Base-by-base conservation (phyloP, 176 grass and related monocot genomes). In the Saccharum officinarum region DNA sequence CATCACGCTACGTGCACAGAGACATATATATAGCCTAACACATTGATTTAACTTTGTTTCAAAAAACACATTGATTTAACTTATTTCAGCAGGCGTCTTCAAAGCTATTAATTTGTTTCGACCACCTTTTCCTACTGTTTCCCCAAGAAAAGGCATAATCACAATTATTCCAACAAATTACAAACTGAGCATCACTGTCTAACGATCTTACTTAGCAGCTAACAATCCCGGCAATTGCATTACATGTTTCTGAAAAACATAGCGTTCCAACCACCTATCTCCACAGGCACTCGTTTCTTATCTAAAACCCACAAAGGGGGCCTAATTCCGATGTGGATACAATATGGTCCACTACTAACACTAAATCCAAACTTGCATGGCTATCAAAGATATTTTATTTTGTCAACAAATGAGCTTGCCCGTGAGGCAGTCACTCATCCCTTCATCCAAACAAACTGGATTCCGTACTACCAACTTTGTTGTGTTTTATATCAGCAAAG, bases 321-420 rank as follows among this genome's bases (percentile, higher is more conserved):
- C 69, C 44, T 75, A 38, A 33, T 40, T 60, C 80, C 60, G 82
- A 55, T 59, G 87, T 72, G 55, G 68, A 73, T 41, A 12, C 81
- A 57, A 2, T 39, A 75, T 80, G 61, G 87, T 80, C 76, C 87
- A 85, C 28, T 38, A 60, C 17, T 15, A 64, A 66, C 28, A 33
- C 26, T 75, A 71, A 18, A 87, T 76, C 69, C 87, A 80, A 89
- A 31, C 50, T 15, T n/a, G 76, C 82, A 75, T 69, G 46, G 69
- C 36, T 71, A 67, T 10, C 4, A 57, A 59, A 88, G 46, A 77
- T 77, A 60, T 77, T 49, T 61, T 28, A 25, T 63, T 42, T 25
- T 75, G 15, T 75, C 25, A 69, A 83, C 8, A 69, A 37, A 69
- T 30, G 12, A 10, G 46, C 49, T 3, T 8, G 54, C 33, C 18